Base-by-base conservation (phyloP, 306 rosid genomes). In the Ormosia semicastrata region DNA sequence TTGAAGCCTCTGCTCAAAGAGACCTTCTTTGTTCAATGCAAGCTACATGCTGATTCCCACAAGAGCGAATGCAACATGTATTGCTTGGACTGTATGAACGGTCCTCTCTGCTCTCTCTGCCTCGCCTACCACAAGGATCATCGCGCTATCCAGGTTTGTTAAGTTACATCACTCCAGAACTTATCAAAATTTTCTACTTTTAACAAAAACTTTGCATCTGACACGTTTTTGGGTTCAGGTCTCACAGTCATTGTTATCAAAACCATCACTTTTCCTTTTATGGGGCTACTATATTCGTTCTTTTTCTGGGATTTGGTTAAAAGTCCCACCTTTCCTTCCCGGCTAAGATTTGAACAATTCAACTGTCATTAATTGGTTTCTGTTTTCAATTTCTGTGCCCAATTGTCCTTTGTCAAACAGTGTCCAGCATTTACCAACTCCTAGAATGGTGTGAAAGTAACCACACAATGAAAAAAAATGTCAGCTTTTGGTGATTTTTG, bases 11-110 rank as follows among this genome's bases (percentile, higher is more conserved):
- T 96, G 47, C 91, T 96, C 1, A 82, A 66, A 54, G 99, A 96
- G 80, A 85, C 73, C 80, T 96, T 96, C 88, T 96, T 96, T 73
- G 99, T 90, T 89, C 99, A 91, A 82, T 96, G 99, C 93, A 89
- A 92, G 85, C 64, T 82, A 7, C 99, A 96, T 53, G 97, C 92
- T 4, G 97, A 93, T 84, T 93, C 97, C 0, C 99, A 93, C 88
- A 96, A 93, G 86, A 93, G 98, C 5, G 99, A 96, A 88, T 96
- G 99, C 68, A 96, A 96, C 56, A 96, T 96, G 99, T 96, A 90
- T 68, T 96, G 99, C 74, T 87, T 96, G 90, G 99, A 96, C 83
- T 96, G 99, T 76, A 88, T 93, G 97, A 90, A 96, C 44, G 95
- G 99, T 0, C 86, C 98, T 69, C 92, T 96, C 74, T 96, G 99